These are phyloP conservation scores for Jackrogersella minutella DNA, from an alignment of 495 filamentous ascomycete genomes.

Conservation along the genomic window DNA sequence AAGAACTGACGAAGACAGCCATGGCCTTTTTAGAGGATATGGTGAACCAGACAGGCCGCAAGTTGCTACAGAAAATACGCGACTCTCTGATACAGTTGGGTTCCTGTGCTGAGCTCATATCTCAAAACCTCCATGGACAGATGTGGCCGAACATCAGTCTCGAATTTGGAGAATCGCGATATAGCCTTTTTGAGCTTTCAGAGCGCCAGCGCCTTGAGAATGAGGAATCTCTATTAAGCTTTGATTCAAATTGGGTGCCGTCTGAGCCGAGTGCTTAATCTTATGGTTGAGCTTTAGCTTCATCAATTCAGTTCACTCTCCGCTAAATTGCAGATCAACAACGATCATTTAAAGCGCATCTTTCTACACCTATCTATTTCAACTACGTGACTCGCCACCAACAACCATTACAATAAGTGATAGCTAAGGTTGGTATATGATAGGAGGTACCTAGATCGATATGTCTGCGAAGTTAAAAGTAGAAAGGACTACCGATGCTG, in stretches of 20 bases:
- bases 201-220: not conserved
- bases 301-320: too few relatives aligned
- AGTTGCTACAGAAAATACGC: not conserved
- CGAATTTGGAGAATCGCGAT: not conserved
- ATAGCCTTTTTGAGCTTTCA: not conserved
- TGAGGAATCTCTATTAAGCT: not conserved
- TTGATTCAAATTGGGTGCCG: not conserved
- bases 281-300: too few relatives aligned
- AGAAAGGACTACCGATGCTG: too few relatives aligned
- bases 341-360: too few relatives aligned
- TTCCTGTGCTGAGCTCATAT: not conserved
- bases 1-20: not conserved
- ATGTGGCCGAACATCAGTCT: not conserved
- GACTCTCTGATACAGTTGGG: not conserved
- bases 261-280: not conserved
- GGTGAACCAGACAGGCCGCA: not conserved
- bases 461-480: too few relatives aligned
- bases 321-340: too few relatives aligned
- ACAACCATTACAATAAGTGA: too few relatives aligned
- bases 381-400: too few relatives aligned
- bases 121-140: not conserved
- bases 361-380: too few relatives aligned
- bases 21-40: not conserved
- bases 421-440: too few relatives aligned
- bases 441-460: too few relatives aligned